Conservation (phyloP, 2,329 filamentous ascomycete genomes). For the Xylariaceae sp. region DNA sequence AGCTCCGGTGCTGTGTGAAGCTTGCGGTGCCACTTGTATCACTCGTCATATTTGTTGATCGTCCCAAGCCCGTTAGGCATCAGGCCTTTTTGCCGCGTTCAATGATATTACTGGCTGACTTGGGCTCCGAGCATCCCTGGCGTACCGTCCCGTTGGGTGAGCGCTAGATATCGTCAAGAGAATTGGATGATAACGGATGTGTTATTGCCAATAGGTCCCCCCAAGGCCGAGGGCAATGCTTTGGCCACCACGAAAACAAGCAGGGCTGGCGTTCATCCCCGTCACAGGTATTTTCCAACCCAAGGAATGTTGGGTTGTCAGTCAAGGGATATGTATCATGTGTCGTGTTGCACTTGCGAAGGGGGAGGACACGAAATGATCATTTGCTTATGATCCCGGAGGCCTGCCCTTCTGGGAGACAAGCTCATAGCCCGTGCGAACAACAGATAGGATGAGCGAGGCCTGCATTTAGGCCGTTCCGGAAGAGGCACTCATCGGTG, state of each 20-base stretch:
- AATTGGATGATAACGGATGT: neutral
- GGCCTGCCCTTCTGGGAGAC: no score
- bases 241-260: neutral
- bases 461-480: no score
- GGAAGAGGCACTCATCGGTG: no score
- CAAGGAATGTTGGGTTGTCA: neutral
- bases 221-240: neutral
- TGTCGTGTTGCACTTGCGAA: neutral
- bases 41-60: neutral
- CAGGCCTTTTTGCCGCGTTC: constrained; percentile 12
- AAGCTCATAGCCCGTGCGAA: no score
- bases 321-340: neutral
- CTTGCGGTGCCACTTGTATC: constrained; percentile 13
- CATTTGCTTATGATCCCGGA: neutral
- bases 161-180: neutral
- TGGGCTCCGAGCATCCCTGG: constrained; percentile 4
- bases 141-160: constrained; percentile 12
- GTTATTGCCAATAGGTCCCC: neutral
- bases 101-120: constrained; percentile 10
- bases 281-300: neutral
- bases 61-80: neutral
- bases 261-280: neutral
- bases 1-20: neutral
- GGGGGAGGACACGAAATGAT: neutral
- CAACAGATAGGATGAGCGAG: no score